A percentile compares a stretch with the other conserved stretches of the same genome.
Evolutionary conservation across 2,329 filamentous ascomycete genomes (phyloP).

Genomic region (Pseudocercospora ulei): DNA sequence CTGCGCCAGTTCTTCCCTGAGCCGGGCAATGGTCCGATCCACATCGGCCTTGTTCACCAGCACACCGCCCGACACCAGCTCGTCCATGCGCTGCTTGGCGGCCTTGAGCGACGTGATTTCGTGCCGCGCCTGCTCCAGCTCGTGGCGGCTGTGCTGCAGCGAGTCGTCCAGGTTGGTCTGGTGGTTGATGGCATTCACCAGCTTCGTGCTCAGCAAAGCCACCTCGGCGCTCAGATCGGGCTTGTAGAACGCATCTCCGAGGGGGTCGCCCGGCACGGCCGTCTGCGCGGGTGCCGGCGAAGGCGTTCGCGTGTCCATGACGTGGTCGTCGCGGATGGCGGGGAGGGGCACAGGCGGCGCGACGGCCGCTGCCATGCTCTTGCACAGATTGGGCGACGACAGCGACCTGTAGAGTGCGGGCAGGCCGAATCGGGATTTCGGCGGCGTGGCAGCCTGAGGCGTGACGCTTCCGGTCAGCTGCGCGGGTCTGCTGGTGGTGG

Average conservation of each 20-base stretch:
- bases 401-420: slow-evolving; percentile 23
- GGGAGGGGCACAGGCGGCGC: slow-evolving; percentile 12
- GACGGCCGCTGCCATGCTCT: slow-evolving; percentile 23
- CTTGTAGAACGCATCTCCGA: slow-evolving; percentile 35
- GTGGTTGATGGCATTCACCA: slow-evolving; percentile 95
- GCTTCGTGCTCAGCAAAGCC: slow-evolving; percentile 81
- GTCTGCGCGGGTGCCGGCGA: slow-evolving; percentile 28
- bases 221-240: slow-evolving; percentile 65
- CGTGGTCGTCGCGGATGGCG: slow-evolving; percentile 22
- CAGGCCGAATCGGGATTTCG: slow-evolving; percentile 18
- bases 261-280: slow-evolving; percentile 21
- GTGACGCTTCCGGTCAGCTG: slow-evolving; percentile 9
- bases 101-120: slow-evolving; percentile 59
- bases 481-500: slow-evolving; percentile 3
- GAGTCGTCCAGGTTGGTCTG: slow-evolving; percentile 87
- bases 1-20: slow-evolving; percentile 37
- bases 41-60: slow-evolving; percentile 64
- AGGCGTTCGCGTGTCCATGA: slow-evolving; percentile 40
- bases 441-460: slow-evolving; percentile 6
- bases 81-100: slow-evolving; percentile 59
- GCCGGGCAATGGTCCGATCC: slow-evolving; percentile 46
- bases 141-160: slow-evolving; percentile 68
- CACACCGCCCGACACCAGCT: slow-evolving; percentile 60
- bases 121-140: slow-evolving; percentile 63
- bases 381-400: slow-evolving; percentile 23